Conservation (phyloP, 441 rosid species). For the Capsella rubella region DNA sequence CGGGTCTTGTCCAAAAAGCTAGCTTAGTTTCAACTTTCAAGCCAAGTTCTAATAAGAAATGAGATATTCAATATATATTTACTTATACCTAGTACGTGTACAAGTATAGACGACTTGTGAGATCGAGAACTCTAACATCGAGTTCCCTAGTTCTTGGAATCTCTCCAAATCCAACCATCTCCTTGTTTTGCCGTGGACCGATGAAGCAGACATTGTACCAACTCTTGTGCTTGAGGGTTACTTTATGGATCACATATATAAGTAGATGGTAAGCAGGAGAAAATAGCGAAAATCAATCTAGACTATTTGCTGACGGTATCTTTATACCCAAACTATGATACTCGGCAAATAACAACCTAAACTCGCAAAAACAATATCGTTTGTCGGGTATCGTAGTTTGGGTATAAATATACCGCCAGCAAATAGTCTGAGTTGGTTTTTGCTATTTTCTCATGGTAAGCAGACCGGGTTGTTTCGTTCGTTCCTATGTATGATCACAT, state of each 20-base stretch:
- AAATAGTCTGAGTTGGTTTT: too few species aligned
- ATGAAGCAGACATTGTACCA: constrained; percentile 73
- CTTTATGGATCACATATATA: constrained; percentile 67
- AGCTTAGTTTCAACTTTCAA: constrained; percentile 3
- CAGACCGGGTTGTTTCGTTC: constrained; percentile 63
- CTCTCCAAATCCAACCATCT: constrained; percentile 66
- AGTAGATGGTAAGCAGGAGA: too few species aligned
- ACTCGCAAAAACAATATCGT: too few species aligned
- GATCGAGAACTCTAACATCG: constrained; percentile 67
- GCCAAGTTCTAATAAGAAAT: background rate
- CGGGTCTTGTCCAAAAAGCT: constrained; percentile 56
- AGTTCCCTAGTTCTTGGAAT: constrained; percentile 71
- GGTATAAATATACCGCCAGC: too few species aligned
- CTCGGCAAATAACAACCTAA: too few species aligned
- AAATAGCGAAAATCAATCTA: too few species aligned
- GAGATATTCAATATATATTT: background rate
- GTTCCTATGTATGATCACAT: constrained; percentile 60
- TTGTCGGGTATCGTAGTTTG: too few species aligned
- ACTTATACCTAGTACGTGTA: constrained; percentile 69
- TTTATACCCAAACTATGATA: too few species aligned
- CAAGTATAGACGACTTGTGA: constrained; percentile 66
- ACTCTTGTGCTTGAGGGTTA: constrained; percentile 78
- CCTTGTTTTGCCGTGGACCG: constrained; percentile 70
- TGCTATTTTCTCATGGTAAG: constrained; percentile 49
- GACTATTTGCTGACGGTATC: too few species aligned